Base-by-base conservation (phyloP, 2,329 filamentous ascomycete genomes). In the Cladosporium oxysporum region DNA sequence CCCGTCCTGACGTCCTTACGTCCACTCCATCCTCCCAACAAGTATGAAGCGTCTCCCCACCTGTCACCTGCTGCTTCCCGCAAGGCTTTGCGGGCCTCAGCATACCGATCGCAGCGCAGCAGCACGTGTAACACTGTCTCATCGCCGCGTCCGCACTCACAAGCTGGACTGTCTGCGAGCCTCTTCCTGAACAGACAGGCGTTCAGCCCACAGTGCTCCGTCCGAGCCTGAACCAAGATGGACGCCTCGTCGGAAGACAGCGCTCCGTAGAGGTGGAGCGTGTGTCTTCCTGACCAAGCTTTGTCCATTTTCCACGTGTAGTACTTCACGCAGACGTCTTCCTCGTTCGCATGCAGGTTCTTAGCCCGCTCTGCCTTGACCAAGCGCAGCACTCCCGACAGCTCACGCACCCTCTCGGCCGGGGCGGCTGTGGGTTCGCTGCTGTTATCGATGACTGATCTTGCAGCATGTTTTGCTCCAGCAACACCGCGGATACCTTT, bases 61-160 rank as follows among this genome's bases (percentile, higher is more conserved):
- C 29, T 29, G 29, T 29, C 29, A 16, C 41, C 41, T 47, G 41
- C 41, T 21, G 16, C 41, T 47, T 47, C n/a, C 41, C 14, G 16
- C n/a, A 47, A 47, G 3, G 10, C 41, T 47, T 47, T 47, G 41
- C 60, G 44, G 5, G 44, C 60, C 41, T 52, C 60, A 52, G 26
- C 28, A 62, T 62, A 52, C 49, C 21, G 1, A 5, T 44, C 21
- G 62, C 62, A 64, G 62, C 33, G 50, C 35, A 64, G 62, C 62
- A 64, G 50, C 50, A 64, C 49, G 35, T 57, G 62, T 64, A 55
- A 21, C 50, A 64, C 50, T 64, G 50, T 64, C 62, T 57, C 62
- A 31, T 64, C 49, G 28, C 49, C 62, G 50, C 50, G 33, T 41
- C 62, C 62, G 33, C 50, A 64, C 50, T 64, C 33, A 5, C 50